Percentiles rank a stretch among this genome's conserved stretches.
Evolutionary conservation across 768 basidiomycete genomes (phyloP).

Genomic region (Boletus speciosus): DNA sequence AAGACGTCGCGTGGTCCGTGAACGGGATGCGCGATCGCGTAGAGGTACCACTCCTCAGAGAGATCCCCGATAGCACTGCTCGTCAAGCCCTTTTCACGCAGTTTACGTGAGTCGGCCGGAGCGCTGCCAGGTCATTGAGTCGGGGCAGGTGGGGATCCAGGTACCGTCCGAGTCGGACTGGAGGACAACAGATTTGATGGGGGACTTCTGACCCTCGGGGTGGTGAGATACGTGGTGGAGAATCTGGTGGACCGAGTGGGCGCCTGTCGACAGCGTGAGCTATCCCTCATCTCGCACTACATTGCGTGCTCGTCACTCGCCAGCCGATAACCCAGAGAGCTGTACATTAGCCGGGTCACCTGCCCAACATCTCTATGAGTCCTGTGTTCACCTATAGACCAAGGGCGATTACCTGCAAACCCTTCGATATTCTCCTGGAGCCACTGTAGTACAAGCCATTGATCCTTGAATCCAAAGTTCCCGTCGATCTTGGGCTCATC

Average conservation of each 20-base stretch:
- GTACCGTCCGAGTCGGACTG: constrained; percentile 54
- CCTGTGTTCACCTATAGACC: not conserved
- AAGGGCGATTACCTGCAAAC: constrained; percentile 56
- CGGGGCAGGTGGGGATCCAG: constrained; percentile 53
- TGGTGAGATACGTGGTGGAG: constrained; percentile 67
- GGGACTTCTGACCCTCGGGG: constrained; percentile 51
- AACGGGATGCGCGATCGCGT: constrained; percentile 66
- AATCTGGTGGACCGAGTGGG: constrained; percentile 72
- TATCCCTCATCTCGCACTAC: not conserved
- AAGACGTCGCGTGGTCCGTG: constrained; percentile 46
- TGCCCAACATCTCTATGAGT: constrained; percentile 23
- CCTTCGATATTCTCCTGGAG: constrained; percentile 59
- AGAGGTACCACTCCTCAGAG: constrained; percentile 75
- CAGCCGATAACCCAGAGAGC: constrained; percentile 70
- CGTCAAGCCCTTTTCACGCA: constrained; percentile 55
- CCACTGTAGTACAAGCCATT: constrained; percentile 77
- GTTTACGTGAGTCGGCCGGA: constrained; percentile 52
- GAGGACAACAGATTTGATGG: constrained; percentile 62
- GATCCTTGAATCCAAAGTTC: constrained; percentile 84
- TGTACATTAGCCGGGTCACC: constrained; percentile 61
- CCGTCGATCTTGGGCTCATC: constrained; percentile 59
- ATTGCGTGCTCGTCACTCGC: constrained; percentile 29
- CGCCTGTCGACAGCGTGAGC: constrained; percentile 40
- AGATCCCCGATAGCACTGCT: constrained; percentile 67
- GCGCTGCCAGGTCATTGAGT: constrained; percentile 67